Base-by-base conservation (phyloP, 441 rosid genomes). In the Erodium trifolium region DNA sequence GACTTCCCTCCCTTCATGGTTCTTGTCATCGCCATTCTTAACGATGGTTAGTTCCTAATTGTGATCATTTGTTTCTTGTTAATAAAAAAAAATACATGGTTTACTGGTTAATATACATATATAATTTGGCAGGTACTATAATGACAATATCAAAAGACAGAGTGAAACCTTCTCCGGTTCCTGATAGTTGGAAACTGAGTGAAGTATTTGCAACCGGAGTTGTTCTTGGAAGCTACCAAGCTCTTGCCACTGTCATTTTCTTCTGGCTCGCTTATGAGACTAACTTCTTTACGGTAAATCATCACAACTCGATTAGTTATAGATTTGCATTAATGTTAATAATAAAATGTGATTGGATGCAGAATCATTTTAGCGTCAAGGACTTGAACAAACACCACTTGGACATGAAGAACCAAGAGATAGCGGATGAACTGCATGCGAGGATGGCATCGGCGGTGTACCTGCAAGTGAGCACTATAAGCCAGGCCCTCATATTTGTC, bases 1-100 rank as follows among this genome's bases (percentile, higher is more conserved):
- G 97, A 93, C 65, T 91, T 93, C 82, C 84, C 98, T 2, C 97
- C 98, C 14, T 93, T 93, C 87, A 93, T 91, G 98, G 90, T 93
- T 64, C 82, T 93, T 68, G 84, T 93, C 79, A 93, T 93, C 8
- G 95, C 96, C 67, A 85, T 93, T 75, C 83, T 93, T 66, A 93
- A 93, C 4, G 97, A 93, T 4, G 62, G 62, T 55, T 5, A 55
- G 62, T 14, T 43, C 2, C 49, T 23, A 23, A 23, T 23, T 23
- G 27, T 23, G 1, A 23, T 23, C 27, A 2, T 23, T 23, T 23
- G 27, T 23, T 23, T 55, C 8, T 4, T 5, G n/a, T 53, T 17
- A 23, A 23, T 23, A 23, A 23, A 0, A 23, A 23, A n/a, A 31
- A 31, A 31, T 31, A 31, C 2, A 31, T 31, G 35, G 35, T 31